These are phyloP conservation scores for Tagetes patula DNA, from an alignment of 129 eudicot species.

Conservation along the genomic window DNA sequence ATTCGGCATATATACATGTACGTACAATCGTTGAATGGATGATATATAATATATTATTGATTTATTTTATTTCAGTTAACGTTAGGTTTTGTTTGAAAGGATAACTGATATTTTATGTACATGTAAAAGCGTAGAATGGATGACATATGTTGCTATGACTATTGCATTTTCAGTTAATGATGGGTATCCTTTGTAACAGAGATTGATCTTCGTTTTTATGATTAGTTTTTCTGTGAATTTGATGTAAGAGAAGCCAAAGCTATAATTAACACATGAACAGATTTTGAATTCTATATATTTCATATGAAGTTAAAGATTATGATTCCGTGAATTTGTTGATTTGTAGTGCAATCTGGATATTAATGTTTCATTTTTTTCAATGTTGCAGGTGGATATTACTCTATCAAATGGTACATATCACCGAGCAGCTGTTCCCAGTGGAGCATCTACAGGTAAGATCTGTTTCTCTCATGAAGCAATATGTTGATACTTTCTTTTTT, in stretches of 20 bases:
- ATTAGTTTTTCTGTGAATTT: not conserved
- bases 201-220: constrained; percentile 5
- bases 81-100: too few species aligned
- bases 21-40: not conserved
- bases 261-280: not conserved
- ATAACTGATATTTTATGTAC: not conserved
- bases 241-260: not conserved
- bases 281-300: not conserved
- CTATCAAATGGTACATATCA: constrained; percentile 57
- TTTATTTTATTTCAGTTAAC: too few species aligned
- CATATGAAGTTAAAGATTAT: not conserved
- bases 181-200: not conserved
- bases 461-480: not conserved
- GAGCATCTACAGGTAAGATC: constrained; percentile 94
- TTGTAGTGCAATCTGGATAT: constrained; percentile 4
- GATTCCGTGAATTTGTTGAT: not conserved
- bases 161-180: not conserved
- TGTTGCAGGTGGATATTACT: constrained; percentile 67
- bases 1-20: not conserved
- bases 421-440: constrained; percentile 99
- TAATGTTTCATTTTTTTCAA: not conserved
- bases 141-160: not conserved
- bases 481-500: not conserved
- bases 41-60: not conserved
- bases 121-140: not conserved